Conservation (phyloP, 2,329 filamentous ascomycete species). For the Diplodia mutila region DNA sequence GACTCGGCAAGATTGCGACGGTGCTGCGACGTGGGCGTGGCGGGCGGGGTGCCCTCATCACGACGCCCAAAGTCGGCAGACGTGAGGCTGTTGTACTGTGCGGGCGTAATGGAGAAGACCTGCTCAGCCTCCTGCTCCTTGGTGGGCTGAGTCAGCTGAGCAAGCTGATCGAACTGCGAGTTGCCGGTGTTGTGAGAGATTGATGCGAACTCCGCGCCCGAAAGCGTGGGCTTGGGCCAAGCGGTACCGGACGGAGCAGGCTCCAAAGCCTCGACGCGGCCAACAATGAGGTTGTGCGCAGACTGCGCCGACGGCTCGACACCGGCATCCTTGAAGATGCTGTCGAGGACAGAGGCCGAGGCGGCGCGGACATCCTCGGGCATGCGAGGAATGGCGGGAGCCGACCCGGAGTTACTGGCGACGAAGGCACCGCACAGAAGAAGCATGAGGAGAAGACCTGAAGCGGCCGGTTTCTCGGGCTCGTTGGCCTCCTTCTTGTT, state of each 20-base stretch:
- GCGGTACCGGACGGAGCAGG: constrained; percentile 42
- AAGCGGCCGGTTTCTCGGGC: constrained; percentile 68
- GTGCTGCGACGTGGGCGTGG: constrained; percentile 50
- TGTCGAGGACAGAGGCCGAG: constrained; percentile 76
- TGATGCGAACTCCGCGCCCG: constrained; percentile 42
- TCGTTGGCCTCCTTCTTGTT: constrained; percentile 44
- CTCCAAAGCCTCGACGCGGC: constrained; percentile 48
- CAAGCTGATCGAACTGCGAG: constrained; percentile 43
- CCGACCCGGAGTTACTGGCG: constrained; percentile 77
- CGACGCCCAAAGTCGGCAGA: constrained; percentile 70
- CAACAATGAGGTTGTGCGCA: constrained; percentile 55
- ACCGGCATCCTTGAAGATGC: constrained; percentile 79
- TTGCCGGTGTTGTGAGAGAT: constrained; percentile 34
- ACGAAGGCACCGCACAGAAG: constrained; percentile 96
- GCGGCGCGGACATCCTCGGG: constrained; percentile 80
- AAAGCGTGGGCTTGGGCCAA: constrained; percentile 44
- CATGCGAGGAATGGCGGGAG: constrained; percentile 73
- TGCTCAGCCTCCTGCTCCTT: constrained; percentile 88
- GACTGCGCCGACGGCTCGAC: constrained; percentile 50
- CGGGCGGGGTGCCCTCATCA: constrained; percentile 42
- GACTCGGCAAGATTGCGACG: constrained; percentile 80
- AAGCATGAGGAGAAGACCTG: constrained; percentile 88
- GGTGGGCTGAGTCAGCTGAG: constrained; percentile 61
- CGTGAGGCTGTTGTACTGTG: constrained; percentile 85
- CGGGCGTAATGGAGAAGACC: constrained; percentile 80